These are phyloP conservation scores for Aspergillus sp. DNA, from an alignment of 2,329 filamentous ascomycete species.

Conservation along the genomic window DNA sequence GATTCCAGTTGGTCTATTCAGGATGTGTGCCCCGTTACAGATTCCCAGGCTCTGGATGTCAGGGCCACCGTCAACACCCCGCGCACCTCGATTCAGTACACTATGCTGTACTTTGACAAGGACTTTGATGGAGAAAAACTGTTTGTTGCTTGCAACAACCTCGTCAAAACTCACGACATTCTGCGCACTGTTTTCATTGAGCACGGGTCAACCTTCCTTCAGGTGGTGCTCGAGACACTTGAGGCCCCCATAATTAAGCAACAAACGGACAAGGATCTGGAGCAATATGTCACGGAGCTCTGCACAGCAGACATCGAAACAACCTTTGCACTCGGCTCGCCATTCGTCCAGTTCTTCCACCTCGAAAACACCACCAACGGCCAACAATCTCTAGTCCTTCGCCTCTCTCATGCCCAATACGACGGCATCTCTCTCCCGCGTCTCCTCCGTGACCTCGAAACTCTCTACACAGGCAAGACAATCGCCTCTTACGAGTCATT, in stretches of 20 bases:
- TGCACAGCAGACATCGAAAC: slow-evolving; percentile 58
- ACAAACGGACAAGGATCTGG: slow-evolving; percentile 52
- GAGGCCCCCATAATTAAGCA: slow-evolving; percentile 52
- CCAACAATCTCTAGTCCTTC: slow-evolving; percentile 51
- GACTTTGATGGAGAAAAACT: slow-evolving; percentile 54
- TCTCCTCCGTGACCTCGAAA: slow-evolving; percentile 62
- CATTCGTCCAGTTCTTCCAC: slow-evolving; percentile 62
- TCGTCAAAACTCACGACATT: slow-evolving; percentile 64
- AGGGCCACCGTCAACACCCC: slow-evolving; percentile 61
- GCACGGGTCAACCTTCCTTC: slow-evolving; percentile 53
- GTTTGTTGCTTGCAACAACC: slow-evolving; percentile 43
- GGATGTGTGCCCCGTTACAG: slow-evolving; percentile 62
- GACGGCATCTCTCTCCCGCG: slow-evolving; percentile 67
- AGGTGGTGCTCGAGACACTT: slow-evolving; percentile 60
- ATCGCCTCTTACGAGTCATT: slow-evolving; percentile 44
- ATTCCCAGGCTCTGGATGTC: slow-evolving; percentile 64
- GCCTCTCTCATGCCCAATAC: slow-evolving; percentile 69
- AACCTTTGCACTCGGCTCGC: slow-evolving; percentile 59
- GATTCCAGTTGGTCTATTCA: slow-evolving; percentile 54
- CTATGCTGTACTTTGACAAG: slow-evolving; percentile 62
- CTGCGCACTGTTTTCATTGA: slow-evolving; percentile 67
- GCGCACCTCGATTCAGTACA: slow-evolving; percentile 67
- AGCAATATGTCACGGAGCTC: slow-evolving; percentile 54
- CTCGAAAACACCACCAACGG: slow-evolving; percentile 39
- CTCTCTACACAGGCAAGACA: slow-evolving; percentile 48